A percentile compares a stretch with the other conserved stretches of the same genome.
Evolutionary conservation across 441 rosid genomes (phyloP).

Genomic region (Raphanus hybrid): DNA sequence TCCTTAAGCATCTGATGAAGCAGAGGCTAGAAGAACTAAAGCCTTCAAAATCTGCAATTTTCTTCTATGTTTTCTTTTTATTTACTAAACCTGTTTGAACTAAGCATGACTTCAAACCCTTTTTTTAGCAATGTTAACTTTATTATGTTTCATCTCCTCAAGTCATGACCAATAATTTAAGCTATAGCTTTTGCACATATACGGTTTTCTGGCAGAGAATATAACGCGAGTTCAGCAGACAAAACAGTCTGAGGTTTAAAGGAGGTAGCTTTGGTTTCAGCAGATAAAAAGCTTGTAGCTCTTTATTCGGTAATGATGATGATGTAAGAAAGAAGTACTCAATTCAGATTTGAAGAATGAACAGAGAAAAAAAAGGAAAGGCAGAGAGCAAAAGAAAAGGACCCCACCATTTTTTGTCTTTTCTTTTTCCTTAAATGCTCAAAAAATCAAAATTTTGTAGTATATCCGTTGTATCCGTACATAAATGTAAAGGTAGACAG

Average conservation of each 20-base stretch:
- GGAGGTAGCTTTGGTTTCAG: neutral
- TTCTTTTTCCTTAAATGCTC: neutral
- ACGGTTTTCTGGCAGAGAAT: constrained; percentile 6
- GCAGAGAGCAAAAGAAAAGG: constrained; percentile 16
- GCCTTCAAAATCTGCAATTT: constrained; percentile 19
- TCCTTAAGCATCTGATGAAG: constrained; percentile 24
- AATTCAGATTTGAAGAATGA: constrained; percentile 1
- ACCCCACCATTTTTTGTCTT: constrained; percentile 17
- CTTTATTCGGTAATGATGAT: constrained; percentile 14
- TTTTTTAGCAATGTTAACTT: constrained; percentile 25
- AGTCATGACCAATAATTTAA: neutral
- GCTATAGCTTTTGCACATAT: neutral
- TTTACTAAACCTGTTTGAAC: constrained; percentile 9
- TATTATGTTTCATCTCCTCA: constrained; percentile 21
- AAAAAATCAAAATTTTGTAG: constrained; percentile 10
- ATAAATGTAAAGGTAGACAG: constrained; percentile 14
- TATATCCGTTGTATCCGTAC: constrained; percentile 42
- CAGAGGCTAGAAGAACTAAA: constrained; percentile 32
- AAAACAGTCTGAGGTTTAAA: constrained; percentile 11
- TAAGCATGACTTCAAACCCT: constrained; percentile 31
- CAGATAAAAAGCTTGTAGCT: neutral
- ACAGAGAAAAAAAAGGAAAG: constrained; percentile 1
- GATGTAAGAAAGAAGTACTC: constrained; percentile 33
- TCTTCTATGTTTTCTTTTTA: constrained; percentile 18
- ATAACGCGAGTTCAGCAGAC: neutral